A percentile compares a stretch with the other conserved stretches of the same genome.
Conservation (phyloP, 129 eudicot genomes). For the Logfia minima region DNA sequence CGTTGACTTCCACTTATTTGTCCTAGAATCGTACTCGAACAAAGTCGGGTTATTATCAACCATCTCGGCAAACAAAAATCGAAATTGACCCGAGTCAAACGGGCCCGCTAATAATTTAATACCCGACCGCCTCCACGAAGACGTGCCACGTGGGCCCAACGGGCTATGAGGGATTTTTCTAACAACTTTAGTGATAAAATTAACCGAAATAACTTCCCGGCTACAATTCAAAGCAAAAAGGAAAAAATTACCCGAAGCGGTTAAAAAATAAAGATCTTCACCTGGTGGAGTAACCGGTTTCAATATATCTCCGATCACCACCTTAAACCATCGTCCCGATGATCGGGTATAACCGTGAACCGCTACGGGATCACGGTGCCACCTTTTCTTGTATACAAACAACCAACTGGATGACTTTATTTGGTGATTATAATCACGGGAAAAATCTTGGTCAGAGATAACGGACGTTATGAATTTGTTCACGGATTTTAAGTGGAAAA, state of each 20-base stretch:
- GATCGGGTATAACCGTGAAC: slow-evolving; percentile 48
- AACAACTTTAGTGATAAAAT: slow-evolving; percentile 44
- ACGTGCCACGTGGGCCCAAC: slow-evolving; percentile 68
- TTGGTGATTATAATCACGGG: slow-evolving; percentile 45
- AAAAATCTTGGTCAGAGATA: slow-evolving; percentile 48
- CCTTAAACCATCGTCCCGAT: slow-evolving; percentile 57
- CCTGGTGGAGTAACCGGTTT: slow-evolving; percentile 50
- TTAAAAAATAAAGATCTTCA: slow-evolving; percentile 59
- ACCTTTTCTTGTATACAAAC: slow-evolving; percentile 56
- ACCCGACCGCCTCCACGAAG: slow-evolving; percentile 68
- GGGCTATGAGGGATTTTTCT: slow-evolving; percentile 61
- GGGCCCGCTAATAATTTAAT: slow-evolving; percentile 51
- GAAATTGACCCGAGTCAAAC: slow-evolving; percentile 33
- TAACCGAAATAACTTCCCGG: slow-evolving; percentile 55
- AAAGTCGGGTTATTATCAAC: slow-evolving; percentile 38
- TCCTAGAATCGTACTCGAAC: slow-evolving; percentile 49
- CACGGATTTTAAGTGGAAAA: slow-evolving; percentile 43
- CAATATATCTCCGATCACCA: slow-evolving; percentile 48
- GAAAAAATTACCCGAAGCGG: slow-evolving; percentile 57
- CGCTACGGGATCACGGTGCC: slow-evolving; percentile 60
- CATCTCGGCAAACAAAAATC: slow-evolving; percentile 55
- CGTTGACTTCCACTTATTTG: slow-evolving; percentile 49
- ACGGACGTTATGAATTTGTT: slow-evolving; percentile 46
- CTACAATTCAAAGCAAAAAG: slow-evolving; percentile 62
- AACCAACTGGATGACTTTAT: slow-evolving; percentile 55